Evolutionary conservation across 257 asterid species (phyloP), one percentile per base, ranked within the genome.

Genomic region (Scutellaria barbata): DNA sequence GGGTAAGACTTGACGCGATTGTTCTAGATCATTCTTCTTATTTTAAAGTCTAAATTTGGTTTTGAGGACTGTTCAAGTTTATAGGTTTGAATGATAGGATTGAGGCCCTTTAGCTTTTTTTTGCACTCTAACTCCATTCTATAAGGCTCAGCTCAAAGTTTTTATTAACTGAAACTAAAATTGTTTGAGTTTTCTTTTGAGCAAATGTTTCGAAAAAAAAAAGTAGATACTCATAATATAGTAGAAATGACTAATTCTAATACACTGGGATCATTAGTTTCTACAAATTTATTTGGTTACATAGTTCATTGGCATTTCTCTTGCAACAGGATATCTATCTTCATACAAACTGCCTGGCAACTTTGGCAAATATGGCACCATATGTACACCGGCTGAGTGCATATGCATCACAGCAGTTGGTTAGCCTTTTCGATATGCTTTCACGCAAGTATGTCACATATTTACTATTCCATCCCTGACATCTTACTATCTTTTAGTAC

Each of bases 281-380:
- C 35, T 30, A 35, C 33, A 33, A 43, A 65, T 47, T 35, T 57
- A 17, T 57, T 25, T 25, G 41, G 20, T 59, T 71, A 71, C 25
- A 7, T 56, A 7, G 25, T 47, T 58, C 46, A 77, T 63, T 82
- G 71, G 70, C 65, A 53, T 74, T 69, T 77, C 50, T 12, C 53
- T 69, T 68, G 77, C 64, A 62, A 77, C 96, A 93, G 97, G 98
- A 93, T 82, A 80, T 93, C 76, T 93, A 87, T 86, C 97, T 93
- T 68, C 97, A 86, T 77, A 90, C 98, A 8, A 90, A 88, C 78
- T 90, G 97, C 74, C 94, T 93, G 67, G 98, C 96, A 75, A 87
- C 89, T 50, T 81, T 93, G 88, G 93, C 97, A 48, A 93, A 93
- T 75, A 90, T 93, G 96, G 96, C 97, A 67, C 96, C 98, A 72